A percentile compares a stretch with the other conserved stretches of the same genome.
These are phyloP conservation scores for Discostella stelligeroides DNA, from an alignment of 108 stramenopile species.

Conservation along the genomic window DNA sequence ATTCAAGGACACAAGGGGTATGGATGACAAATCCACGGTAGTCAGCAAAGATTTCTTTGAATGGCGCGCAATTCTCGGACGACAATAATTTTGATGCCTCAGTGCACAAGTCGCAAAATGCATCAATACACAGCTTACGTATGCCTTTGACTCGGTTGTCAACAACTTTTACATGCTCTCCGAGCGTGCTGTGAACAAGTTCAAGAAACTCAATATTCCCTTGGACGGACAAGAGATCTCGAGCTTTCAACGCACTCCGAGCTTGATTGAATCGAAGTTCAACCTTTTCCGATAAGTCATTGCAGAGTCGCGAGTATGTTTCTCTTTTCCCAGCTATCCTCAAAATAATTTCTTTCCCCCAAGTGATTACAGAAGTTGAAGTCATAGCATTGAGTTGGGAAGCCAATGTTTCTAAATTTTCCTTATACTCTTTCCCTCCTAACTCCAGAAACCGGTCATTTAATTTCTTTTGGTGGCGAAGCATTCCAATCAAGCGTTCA, in stretches of 20 bases:
- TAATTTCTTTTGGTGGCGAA: constrained; percentile 29
- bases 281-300: constrained; percentile 13
- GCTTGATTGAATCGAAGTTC: constrained; percentile 23
- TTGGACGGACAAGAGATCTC: constrained; percentile 41
- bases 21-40: constrained; percentile 44
- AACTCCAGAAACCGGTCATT: constrained; percentile 34
- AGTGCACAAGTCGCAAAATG: constrained; percentile 41
- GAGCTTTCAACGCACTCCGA: constrained; percentile 24
- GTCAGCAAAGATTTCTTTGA: constrained; percentile 54
- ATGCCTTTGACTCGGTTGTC: constrained; percentile 19
- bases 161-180: constrained; percentile 36
- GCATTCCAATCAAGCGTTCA: constrained; percentile 10
- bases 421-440: constrained; percentile 6
- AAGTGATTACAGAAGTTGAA: not conserved
- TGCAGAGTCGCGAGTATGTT: constrained; percentile 35
- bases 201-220: constrained; percentile 40
- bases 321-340: too few relatives aligned
- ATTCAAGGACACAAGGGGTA: constrained; percentile 28
- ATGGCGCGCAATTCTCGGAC: constrained; percentile 19
- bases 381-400: constrained; percentile 20
- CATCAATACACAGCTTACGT: constrained; percentile 11
- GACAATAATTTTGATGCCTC: constrained; percentile 29
- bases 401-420: constrained; percentile 32
- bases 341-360: not conserved
- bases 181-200: constrained; percentile 25